A percentile compares a stretch with the other conserved stretches of the same genome.
These are phyloP conservation scores for Pyricularia pennisetigena DNA, from an alignment of 2,329 filamentous ascomycete genomes.

Conservation along the genomic window DNA sequence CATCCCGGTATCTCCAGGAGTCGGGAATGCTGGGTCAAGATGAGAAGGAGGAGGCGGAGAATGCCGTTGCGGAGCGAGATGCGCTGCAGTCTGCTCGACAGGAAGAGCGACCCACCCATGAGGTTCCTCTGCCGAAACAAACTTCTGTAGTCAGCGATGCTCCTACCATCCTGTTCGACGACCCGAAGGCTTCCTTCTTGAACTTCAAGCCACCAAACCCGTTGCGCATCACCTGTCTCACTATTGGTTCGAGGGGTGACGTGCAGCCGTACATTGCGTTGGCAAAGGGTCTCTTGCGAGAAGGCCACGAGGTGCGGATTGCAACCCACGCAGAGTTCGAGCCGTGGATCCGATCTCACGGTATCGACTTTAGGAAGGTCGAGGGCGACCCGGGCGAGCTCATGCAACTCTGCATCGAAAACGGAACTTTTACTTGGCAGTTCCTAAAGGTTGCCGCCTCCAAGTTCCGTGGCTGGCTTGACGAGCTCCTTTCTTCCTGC, in stretches of 20 bases:
- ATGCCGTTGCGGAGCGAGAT: conserved; percentile 71
- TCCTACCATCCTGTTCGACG: conserved; percentile 79
- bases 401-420: conserved; percentile 92
- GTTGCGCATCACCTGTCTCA: conserved; percentile 81
- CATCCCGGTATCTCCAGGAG: conserved; percentile 59
- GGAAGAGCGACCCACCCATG: conserved; percentile 39
- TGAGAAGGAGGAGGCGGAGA: conserved; percentile 60
- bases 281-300: conserved; percentile 79
- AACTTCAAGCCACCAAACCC: conserved; percentile 80
- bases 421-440: conserved; percentile 90
- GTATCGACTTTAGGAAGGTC: conserved; percentile 83
- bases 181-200: conserved; percentile 75
- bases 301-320: conserved; percentile 80
- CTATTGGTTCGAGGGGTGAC: conserved; percentile 90
- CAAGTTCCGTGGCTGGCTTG: conserved; percentile 91
- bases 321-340: conserved; percentile 89
- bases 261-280: conserved; percentile 97
- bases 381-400: conserved; percentile 88
- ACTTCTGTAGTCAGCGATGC: conserved; percentile 40
- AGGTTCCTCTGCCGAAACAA: conserved; percentile 37
- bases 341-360: conserved; percentile 81
- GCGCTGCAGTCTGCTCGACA: conserved; percentile 66
- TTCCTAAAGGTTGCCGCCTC: conserved; percentile 81
- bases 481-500: conserved; percentile 72
- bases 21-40: conserved; percentile 57